A percentile compares a stretch with the other conserved stretches of the same genome.
phyloP scores from a whole-genome alignment of 495 filamentous ascomycete genomes.

The Evernia prunastri region DNA sequence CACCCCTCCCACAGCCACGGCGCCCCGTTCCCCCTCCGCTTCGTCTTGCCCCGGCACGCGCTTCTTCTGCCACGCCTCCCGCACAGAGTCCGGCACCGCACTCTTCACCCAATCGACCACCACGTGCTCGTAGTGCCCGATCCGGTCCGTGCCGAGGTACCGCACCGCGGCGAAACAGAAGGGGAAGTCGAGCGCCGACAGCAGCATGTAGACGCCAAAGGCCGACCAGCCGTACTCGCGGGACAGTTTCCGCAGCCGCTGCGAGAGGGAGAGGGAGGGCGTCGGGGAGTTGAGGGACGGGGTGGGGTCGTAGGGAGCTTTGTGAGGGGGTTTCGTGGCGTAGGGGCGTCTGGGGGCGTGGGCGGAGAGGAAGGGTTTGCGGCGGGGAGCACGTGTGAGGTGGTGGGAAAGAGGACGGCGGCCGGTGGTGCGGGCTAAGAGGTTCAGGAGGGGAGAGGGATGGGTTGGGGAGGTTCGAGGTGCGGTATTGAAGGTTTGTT shows the following conservation, averaged over 20 bases:
- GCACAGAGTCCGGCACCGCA: slow-evolving; percentile 14
- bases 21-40: not conserved
- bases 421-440: not conserved
- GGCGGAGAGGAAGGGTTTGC: not conserved
- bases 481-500: slow-evolving; percentile 4
- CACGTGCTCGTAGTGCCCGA: slow-evolving; percentile 57
- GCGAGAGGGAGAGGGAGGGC: slow-evolving; percentile 50
- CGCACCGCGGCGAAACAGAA: slow-evolving; percentile 88
- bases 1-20: slow-evolving; percentile 8
- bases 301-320: slow-evolving; percentile 13
- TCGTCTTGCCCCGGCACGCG: not conserved
- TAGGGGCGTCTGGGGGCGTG: slow-evolving; percentile 3
- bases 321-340: slow-evolving; percentile 5
- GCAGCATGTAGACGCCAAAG: slow-evolving; percentile 76
- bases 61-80: slow-evolving; percentile 12
- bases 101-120: slow-evolving; percentile 37
- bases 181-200: slow-evolving; percentile 87
- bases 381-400: not conserved
- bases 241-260: slow-evolving; percentile 71
- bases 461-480: not conserved
- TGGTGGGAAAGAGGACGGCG: not conserved
- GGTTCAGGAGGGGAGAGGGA: not conserved
- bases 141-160: slow-evolving; percentile 72
- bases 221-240: slow-evolving; percentile 93
- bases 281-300: slow-evolving; percentile 14